A percentile compares a stretch with the other conserved stretches of the same genome.
Evolutionary conservation across 257 asterid genomes (phyloP).

Genomic region (Nicotiana undulata): DNA sequence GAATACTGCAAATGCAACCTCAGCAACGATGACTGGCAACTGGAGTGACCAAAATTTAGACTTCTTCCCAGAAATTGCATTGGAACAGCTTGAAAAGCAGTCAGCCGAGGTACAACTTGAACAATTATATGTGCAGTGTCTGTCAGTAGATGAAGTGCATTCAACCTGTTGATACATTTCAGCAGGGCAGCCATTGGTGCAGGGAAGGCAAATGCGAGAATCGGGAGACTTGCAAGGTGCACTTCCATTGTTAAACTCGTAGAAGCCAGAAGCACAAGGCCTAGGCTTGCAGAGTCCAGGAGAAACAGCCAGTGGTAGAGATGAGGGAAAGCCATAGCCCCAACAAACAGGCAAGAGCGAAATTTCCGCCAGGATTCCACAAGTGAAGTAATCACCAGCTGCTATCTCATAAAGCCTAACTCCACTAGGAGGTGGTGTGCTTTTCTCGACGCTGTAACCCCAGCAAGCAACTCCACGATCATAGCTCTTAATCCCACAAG

Average conservation of each 20-base stretch:
- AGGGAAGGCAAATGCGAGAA: constrained; percentile 60
- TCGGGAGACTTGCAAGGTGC: constrained; percentile 52
- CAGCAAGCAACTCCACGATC: constrained; percentile 76
- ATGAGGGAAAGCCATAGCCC: constrained; percentile 65
- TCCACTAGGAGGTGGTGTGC: constrained; percentile 68
- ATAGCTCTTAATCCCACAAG: constrained; percentile 68
- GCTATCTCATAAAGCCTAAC: constrained; percentile 69
- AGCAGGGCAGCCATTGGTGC: constrained; percentile 60
- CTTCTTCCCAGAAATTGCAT: constrained; percentile 17
- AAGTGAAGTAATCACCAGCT: constrained; percentile 85
- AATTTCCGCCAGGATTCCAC: constrained; percentile 66
- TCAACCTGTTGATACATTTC: constrained; percentile 53
- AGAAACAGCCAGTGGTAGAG: constrained; percentile 64
- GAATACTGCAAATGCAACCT: constrained; percentile 65
- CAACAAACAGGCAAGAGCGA: constrained; percentile 72
- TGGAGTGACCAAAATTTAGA: constrained; percentile 60
- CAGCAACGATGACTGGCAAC: constrained; percentile 63
- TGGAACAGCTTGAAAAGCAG: constrained; percentile 50
- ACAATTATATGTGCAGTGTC: constrained; percentile 65
- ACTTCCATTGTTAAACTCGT: constrained; percentile 44
- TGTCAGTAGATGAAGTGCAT: constrained; percentile 45
- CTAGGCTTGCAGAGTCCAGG: constrained; percentile 55
- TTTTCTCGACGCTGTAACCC: constrained; percentile 61
- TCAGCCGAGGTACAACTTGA: constrained; percentile 53
- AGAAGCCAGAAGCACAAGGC: constrained; percentile 50